Evolutionary conservation across 768 basidiomycete species (phyloP).

Genomic region (Termitomyces sp.): DNA sequence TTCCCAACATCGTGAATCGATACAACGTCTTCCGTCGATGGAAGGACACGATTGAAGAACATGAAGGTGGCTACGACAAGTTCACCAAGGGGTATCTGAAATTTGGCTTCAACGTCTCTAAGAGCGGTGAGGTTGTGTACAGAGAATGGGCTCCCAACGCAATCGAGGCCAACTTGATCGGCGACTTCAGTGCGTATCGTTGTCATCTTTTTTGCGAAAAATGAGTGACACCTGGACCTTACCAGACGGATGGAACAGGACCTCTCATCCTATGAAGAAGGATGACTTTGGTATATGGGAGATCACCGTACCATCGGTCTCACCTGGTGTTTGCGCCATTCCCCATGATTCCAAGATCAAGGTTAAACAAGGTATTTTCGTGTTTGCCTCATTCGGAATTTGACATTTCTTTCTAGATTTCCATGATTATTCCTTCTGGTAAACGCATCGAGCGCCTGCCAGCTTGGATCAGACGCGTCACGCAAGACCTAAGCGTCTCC

Average conservation of each 20-base stretch:
- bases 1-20: slow-evolving; percentile 65
- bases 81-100: slow-evolving; percentile 80
- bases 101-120: slow-evolving; percentile 72
- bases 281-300: slow-evolving; percentile 89
- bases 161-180: slow-evolving; percentile 76
- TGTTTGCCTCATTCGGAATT: slow-evolving; percentile 1
- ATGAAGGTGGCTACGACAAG: slow-evolving; percentile 82
- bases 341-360: slow-evolving; percentile 96
- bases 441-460: slow-evolving; percentile 89
- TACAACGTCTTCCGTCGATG: slow-evolving; percentile 68
- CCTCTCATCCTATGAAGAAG: slow-evolving; percentile 82
- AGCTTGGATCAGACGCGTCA: slow-evolving; percentile 93
- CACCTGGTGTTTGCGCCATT: slow-evolving; percentile 74
- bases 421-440: slow-evolving; percentile 80
- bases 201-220: slow-evolving; percentile 3
- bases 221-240: neutral
- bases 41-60: slow-evolving; percentile 69
- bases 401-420: slow-evolving; percentile 55
- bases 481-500: slow-evolving; percentile 87
- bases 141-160: slow-evolving; percentile 98
- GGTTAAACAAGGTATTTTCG: slow-evolving; percentile 36
- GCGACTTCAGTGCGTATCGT: slow-evolving; percentile 87
- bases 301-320: slow-evolving; percentile 65
- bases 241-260: slow-evolving; percentile 84
- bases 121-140: slow-evolving; percentile 71